Evolutionary conservation across 805 yeast species (phyloP).

Genomic region (Komagataella pseudopastoris): DNA sequence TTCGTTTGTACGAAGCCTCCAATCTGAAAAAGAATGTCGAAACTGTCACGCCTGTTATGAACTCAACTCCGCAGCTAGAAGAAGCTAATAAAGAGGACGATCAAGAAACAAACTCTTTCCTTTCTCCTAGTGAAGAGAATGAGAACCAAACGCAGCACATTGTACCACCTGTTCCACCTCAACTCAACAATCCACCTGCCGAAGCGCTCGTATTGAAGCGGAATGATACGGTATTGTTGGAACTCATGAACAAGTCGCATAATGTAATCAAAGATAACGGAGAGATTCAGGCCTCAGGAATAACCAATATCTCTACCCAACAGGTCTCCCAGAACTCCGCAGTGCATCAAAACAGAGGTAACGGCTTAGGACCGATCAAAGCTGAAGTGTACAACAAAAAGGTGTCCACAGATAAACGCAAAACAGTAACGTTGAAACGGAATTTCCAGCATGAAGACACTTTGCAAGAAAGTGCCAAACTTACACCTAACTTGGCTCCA

Average conservation of each 20-base stretch:
- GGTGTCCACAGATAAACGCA: slow-evolving; percentile 25
- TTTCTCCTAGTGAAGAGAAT: background rate
- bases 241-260: background rate
- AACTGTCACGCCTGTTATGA: background rate
- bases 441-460: slow-evolving; percentile 4
- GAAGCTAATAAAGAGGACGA: background rate
- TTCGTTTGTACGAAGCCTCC: slow-evolving; percentile 9
- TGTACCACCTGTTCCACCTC: slow-evolving; percentile 12
- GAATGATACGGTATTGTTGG: background rate
- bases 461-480: background rate
- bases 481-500: slow-evolving; percentile 1
- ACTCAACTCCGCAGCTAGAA: background rate
- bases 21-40: background rate
- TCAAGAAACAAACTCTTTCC: background rate
- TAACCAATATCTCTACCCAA: slow-evolving; percentile 14
- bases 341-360: slow-evolving; percentile 18
- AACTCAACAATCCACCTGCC: slow-evolving; percentile 12
- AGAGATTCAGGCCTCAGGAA: slow-evolving; percentile 53
- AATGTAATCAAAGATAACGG: slow-evolving; percentile 22
- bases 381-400: slow-evolving; percentile 43
- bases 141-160: slow-evolving; percentile 1
- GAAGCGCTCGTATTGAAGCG: slow-evolving; percentile 4
- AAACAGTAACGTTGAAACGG: slow-evolving; percentile 17
- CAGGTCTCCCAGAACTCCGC: slow-evolving; percentile 24
- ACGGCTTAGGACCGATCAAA: slow-evolving; percentile 48